phyloP scores from a whole-genome alignment of 345 rosid species.

The Cardamine resedifolia region DNA sequence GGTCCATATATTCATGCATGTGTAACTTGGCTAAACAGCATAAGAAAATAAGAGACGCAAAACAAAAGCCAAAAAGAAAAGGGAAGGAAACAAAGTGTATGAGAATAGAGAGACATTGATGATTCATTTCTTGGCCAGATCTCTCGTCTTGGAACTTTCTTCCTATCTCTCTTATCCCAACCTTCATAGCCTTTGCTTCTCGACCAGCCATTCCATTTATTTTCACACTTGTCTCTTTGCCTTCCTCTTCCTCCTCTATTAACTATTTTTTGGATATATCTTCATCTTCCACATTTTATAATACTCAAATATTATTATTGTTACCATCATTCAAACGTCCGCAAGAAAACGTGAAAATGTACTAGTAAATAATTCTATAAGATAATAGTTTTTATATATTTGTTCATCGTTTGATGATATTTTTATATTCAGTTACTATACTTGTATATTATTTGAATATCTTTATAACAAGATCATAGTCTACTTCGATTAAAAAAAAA shows the following conservation, averaged over 20 bases:
- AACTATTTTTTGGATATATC: slow-evolving; percentile 22
- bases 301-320: neutral
- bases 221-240: slow-evolving; percentile 26
- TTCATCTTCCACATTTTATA: neutral
- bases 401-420: too few relatives aligned
- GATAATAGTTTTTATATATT: neutral
- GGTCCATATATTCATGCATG: slow-evolving; percentile 31
- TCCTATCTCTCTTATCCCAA: slow-evolving; percentile 29
- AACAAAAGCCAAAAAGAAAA: neutral
- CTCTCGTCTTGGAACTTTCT: slow-evolving; percentile 36
- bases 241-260: slow-evolving; percentile 5
- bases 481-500: neutral
- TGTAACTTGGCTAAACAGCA: slow-evolving; percentile 17
- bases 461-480: too few relatives aligned
- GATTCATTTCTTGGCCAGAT: slow-evolving; percentile 27
- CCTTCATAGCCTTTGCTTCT: slow-evolving; percentile 21
- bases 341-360: neutral
- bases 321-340: neutral
- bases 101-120: slow-evolving; percentile 31
- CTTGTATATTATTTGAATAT: too few relatives aligned
- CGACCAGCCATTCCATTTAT: slow-evolving; percentile 26
- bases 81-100: slow-evolving; percentile 18
- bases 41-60: too few relatives aligned
- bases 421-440: neutral
- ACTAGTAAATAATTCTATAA: too few relatives aligned